Evolutionary conservation across 495 filamentous ascomycete genomes (phyloP), one percentile per base, ranked within the genome.

Genomic region (Xylaria bambusicola): DNA sequence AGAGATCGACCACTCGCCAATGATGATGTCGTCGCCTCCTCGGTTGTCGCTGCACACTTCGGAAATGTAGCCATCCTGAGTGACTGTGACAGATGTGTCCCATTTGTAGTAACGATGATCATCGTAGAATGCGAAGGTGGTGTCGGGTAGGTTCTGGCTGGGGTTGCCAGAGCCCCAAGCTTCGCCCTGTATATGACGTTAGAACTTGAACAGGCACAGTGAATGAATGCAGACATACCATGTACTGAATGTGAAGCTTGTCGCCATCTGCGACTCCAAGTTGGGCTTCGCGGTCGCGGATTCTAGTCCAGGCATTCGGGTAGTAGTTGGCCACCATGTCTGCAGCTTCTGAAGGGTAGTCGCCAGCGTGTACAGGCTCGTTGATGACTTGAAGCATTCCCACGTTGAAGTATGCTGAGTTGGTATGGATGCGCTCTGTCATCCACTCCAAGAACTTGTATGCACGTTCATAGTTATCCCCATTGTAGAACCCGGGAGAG

Each of bases 351-450:
- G 68, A 63, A 17, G 77, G 66, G 17, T 66, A 66, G 18, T 67
- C 56, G 64, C 81, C 78, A 20, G 70, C 69, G 54, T 77, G 73
- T 3, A 78, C 60, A 3, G 86, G 86, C 72, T 87, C 84, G 69
- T 88, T 88, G 36, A 88, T 70, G 21, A 86, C 67, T 56, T 85
- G 76, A 10, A 87, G 58, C 72, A 82, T 84, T 26, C 86, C 84
- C 47, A 86, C 84, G 33, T 77, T 77, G 53, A 56, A 50, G 52
- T 66, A 64, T 33, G 17, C 63, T 40, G 63, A 47, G 61, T 80
- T 81, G 3, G 69, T 74, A 62, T 86, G 84, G 56, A 84, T 77
- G n/a, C 70, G 72, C 18, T 77, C 75, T 4, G 81, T 76, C 67
- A 88, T 80, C 81, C 80, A 85, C 55, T 81, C 76, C 24, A 86